Conservation (phyloP, 257 asterid species). For the Solanum microdontum region DNA sequence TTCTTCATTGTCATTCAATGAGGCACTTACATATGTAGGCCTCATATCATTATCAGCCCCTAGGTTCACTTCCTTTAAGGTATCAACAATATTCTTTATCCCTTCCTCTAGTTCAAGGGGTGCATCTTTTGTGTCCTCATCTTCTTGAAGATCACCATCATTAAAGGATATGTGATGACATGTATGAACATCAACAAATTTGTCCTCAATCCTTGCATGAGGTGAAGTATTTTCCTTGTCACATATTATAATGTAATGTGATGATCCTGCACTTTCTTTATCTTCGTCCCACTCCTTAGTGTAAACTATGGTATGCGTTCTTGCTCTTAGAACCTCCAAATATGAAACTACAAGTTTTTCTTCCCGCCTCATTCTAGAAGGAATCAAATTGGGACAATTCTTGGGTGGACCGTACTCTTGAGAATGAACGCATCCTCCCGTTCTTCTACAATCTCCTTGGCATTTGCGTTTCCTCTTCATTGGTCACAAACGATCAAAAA, state of each 20-base stretch:
- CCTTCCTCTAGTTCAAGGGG: too few species aligned
- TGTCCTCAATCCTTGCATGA: too few species aligned
- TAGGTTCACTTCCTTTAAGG: too few species aligned
- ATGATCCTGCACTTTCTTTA: background rate
- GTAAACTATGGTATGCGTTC: background rate
- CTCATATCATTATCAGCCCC: too few species aligned
- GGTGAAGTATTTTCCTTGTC: background rate
- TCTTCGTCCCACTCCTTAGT: background rate
- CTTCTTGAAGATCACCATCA: too few species aligned
- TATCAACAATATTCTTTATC: too few species aligned
- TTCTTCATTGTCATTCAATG: too few species aligned
- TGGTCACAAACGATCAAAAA: background rate
- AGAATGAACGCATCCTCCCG: accelerated
- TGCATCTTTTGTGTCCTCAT: too few species aligned
- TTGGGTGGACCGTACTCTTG: background rate
- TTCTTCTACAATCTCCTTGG: background rate
- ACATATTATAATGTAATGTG: accelerated
- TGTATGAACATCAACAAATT: too few species aligned
- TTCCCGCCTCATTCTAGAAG: background rate
- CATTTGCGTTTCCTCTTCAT: accelerated
- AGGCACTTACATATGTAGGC: too few species aligned
- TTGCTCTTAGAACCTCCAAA: background rate
- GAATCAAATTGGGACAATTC: background rate
- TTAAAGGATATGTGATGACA: too few species aligned
- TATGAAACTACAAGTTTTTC: background rate